These are phyloP conservation scores for Oropetium thomaeum DNA, from an alignment of 176 grass and related monocot species.

Conservation along the genomic window DNA sequence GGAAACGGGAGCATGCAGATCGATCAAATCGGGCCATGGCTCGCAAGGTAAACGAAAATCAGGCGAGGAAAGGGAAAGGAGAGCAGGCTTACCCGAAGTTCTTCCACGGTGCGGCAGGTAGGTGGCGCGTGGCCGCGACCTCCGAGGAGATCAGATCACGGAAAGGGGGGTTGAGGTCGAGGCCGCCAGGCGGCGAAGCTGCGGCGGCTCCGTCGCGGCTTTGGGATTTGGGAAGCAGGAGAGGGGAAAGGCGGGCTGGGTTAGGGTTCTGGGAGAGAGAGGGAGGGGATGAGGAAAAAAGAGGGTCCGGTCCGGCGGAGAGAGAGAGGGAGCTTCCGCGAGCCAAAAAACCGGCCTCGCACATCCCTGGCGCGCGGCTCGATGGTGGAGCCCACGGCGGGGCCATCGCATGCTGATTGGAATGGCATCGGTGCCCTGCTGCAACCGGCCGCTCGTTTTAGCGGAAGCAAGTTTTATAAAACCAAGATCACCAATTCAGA, in stretches of 20 bases:
- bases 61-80: background rate
- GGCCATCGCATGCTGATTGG: too few species aligned
- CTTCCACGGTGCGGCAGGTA: background rate
- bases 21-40: constrained; percentile 29
- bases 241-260: constrained; percentile 21
- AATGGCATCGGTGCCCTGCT: too few species aligned
- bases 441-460: too few species aligned
- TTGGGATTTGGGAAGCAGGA: constrained; percentile 36
- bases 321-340: background rate
- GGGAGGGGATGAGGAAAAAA: background rate
- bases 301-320: background rate
- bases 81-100: background rate
- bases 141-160: background rate
- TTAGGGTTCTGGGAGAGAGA: constrained; percentile 50
- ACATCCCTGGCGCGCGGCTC: too few species aligned
- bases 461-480: too few species aligned
- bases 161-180: background rate
- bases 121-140: background rate
- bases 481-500: too few species aligned
- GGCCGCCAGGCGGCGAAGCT: background rate
- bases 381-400: too few species aligned
- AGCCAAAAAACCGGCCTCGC: too few species aligned
- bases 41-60: background rate
- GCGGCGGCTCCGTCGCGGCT: constrained; percentile 12
- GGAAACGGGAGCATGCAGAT: background rate